These are phyloP conservation scores for Sporothrix euskadiensis DNA, from an alignment of 2,329 filamentous ascomycete genomes.

Conservation along the genomic window DNA sequence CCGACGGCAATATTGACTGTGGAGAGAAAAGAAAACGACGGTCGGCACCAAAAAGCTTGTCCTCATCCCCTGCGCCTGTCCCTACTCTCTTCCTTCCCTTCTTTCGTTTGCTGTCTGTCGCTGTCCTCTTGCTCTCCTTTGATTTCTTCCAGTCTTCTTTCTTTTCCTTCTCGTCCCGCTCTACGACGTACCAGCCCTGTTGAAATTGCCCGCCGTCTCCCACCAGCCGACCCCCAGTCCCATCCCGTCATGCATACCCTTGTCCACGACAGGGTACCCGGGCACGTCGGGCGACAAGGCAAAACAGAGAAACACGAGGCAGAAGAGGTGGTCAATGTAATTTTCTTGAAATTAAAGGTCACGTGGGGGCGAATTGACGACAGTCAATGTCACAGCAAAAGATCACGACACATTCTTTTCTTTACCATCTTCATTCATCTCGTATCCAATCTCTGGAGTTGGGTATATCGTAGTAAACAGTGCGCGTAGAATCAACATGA, in stretches of 20 bases:
- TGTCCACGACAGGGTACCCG: background rate
- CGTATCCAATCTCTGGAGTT: background rate
- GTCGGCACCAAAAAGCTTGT: too few relatives aligned
- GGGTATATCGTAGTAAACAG: background rate
- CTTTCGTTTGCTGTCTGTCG: background rate
- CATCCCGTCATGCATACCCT: constrained; percentile 16
- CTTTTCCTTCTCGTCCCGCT: background rate
- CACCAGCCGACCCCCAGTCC: too few relatives aligned
- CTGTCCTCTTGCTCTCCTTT: background rate
- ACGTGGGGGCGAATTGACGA: background rate
- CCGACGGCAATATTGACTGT: too few relatives aligned
- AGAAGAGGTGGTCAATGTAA: background rate
- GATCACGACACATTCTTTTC: background rate
- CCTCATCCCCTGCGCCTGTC: background rate
- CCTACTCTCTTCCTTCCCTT: background rate
- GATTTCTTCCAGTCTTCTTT: background rate
- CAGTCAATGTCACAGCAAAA: background rate
- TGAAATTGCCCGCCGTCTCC: background rate
- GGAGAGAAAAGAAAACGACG: too few relatives aligned
- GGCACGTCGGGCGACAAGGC: too few relatives aligned
- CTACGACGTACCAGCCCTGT: background rate
- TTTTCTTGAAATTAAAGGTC: background rate
- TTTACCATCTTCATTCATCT: background rate
- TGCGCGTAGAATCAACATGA: background rate
- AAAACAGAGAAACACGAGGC: background rate